These are phyloP conservation scores for Angomonas deanei DNA, from an alignment of 208 protist genomes.

Conservation along the genomic window DNA sequence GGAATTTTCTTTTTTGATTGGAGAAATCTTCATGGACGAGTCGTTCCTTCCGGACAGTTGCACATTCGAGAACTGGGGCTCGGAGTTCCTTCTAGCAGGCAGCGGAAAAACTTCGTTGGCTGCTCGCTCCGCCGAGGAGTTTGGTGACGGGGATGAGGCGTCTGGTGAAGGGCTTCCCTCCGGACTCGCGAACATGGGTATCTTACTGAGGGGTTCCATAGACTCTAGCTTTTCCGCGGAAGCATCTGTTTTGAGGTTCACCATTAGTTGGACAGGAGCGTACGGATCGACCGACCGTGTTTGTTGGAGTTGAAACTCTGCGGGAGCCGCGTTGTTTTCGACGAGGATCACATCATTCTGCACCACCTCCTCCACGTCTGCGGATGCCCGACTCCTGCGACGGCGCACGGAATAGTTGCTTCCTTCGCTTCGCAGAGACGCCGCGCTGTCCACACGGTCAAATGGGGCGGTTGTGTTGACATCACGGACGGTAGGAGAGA, in stretches of 20 bases:
- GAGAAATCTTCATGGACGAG: not conserved
- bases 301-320: too few relatives aligned
- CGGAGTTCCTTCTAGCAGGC: not conserved
- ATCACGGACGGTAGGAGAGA: not conserved
- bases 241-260: too few relatives aligned
- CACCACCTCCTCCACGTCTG: not conserved
- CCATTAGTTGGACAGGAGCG: too few relatives aligned
- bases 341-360: not conserved
- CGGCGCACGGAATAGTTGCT: not conserved
- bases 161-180: not conserved
- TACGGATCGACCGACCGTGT: too few relatives aligned
- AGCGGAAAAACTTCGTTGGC: not conserved
- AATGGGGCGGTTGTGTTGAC: not conserved
- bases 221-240: not conserved
- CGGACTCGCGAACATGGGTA: not conserved
- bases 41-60: not conserved
- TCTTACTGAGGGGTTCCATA: not conserved
- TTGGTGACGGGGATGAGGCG: not conserved
- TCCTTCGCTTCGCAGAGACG: not conserved
- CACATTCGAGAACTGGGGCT: not conserved
- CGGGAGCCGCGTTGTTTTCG: not conserved
- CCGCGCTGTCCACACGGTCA: not conserved
- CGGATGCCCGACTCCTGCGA: not conserved
- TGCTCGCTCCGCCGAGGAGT: too few relatives aligned
- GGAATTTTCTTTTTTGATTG: not conserved